phyloP scores from a whole-genome alignment of 192 early-diverging fungal species.

The Coemansia sp. region DNA sequence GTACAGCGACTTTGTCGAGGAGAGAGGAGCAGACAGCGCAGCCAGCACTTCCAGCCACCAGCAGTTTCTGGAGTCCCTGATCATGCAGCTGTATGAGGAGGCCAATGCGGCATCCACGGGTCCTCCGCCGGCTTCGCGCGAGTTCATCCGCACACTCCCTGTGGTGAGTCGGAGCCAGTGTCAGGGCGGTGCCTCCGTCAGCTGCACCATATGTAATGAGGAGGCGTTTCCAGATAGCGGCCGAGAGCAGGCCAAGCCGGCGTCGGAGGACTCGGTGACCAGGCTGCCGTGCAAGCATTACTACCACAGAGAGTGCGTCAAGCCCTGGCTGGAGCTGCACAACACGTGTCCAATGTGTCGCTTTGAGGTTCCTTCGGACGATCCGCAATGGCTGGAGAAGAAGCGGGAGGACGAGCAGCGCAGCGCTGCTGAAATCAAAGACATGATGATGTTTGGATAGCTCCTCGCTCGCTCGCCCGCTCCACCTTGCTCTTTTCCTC shows the following conservation, averaged over 20 bases:
- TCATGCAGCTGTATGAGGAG: conserved; percentile 48
- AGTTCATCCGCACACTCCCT: conserved; percentile 43
- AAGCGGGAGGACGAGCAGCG: conserved; percentile 38
- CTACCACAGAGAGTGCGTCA: conserved; percentile 40
- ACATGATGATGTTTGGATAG: conserved; percentile 50
- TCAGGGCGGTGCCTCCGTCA: conserved; percentile 10
- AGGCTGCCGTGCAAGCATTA: conserved; percentile 42
- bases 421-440: conserved; percentile 24
- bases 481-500: not conserved
- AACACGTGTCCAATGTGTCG: conserved; percentile 57
- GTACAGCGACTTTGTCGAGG: conserved; percentile 41
- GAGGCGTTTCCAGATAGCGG: not conserved
- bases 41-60: conserved; percentile 29
- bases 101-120: conserved; percentile 34
- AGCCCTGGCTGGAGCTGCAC: conserved; percentile 55
- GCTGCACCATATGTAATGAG: conserved; percentile 42
- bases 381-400: conserved; percentile 50
- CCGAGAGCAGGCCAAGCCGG: not conserved
- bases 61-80: conserved; percentile 40
- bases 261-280: conserved; percentile 18
- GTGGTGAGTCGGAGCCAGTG: conserved; percentile 12
- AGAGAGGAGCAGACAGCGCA: not conserved
- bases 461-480: not conserved
- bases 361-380: conserved; percentile 47
- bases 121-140: conserved; percentile 50